Evolutionary conservation across 2,329 filamentous ascomycete genomes (phyloP), one percentile per base, ranked within the genome.

Genomic region (Xylaria sp.): DNA sequence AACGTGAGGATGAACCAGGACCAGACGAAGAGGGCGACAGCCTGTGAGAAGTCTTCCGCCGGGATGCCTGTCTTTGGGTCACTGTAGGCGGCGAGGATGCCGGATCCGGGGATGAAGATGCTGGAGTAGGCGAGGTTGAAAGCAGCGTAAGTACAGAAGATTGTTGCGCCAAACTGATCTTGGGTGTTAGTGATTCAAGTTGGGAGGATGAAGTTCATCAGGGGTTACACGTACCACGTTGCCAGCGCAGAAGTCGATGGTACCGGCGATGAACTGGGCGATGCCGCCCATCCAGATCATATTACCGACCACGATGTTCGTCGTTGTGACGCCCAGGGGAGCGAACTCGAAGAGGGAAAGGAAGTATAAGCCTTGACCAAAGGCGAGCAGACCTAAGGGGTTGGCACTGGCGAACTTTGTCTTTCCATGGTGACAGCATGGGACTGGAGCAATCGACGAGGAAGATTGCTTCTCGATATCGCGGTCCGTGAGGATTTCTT

Each of bases 41-140:
- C 68, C 44, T 69, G 65, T 18, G 63, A 52, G 57, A 70, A 70
- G 13, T 69, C 67, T 19, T 60, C 62, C 42, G 53, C 55, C 10
- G 65, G 66, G 4, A 60, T 61, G 37, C 72, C 71, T 1, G 67
- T 69, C 8, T 54, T 57, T n/a, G 66, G 35, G 52, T 73, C 69
- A 16, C 69, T 72, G 64, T 76, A 76, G n/a, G 74, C 68, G 8
- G 69, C 66, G 4, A 76, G 51, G 46, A 76, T 74, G 11, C 74
- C 74, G 9, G 70, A 68, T 2, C 72, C 73, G 5, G 74, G 74
- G 35, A 76, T 63, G 61, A 72, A 75, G 52, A 75, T 76, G 63
- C 74, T 68, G 7, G 73, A 73, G 57, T 75, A 76, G 6, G 72
- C 70, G 16, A 75, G 65, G 63, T 76, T 76, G 66, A 76, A 76